Percentiles rank a stretch among this genome's conserved stretches.
These are phyloP conservation scores for Fragaria vesca DNA, from an alignment of 306 rosid species.

Conservation along the genomic window DNA sequence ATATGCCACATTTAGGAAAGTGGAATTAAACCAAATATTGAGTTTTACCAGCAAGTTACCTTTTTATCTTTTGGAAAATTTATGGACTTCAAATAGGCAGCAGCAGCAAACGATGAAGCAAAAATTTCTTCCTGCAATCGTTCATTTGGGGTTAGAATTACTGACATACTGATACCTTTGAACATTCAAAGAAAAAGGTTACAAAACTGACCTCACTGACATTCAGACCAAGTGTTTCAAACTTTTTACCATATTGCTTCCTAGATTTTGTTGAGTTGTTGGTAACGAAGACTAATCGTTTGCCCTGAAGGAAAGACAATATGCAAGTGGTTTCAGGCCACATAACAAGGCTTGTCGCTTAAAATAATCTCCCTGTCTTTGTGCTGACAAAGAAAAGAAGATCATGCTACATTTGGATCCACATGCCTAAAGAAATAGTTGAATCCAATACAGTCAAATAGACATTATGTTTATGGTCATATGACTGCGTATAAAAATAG, in stretches of 20 bases:
- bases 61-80: conserved; percentile 90
- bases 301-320: conserved; percentile 55
- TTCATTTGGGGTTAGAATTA: conserved; percentile 16
- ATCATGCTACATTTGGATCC: neutral
- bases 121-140: conserved; percentile 88
- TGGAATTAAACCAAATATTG: neutral
- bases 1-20: neutral
- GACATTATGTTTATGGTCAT: neutral
- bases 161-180: conserved; percentile 13
- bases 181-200: conserved; percentile 18
- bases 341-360: conserved; percentile 12
- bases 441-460: no score
- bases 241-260: conserved; percentile 98
- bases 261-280: conserved; percentile 98
- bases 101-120: conserved; percentile 98
- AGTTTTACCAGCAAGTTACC: conserved; percentile 37
- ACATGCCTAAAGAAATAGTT: neutral
- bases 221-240: conserved; percentile 88
- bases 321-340: conserved; percentile 8
- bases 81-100: conserved; percentile 90
- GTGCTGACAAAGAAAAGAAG: conserved; percentile 14
- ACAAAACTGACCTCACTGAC: conserved; percentile 68
- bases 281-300: conserved; percentile 93
- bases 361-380: neutral
- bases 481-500: conserved; percentile 11